Base-by-base conservation (phyloP, 1,284 basidiomycete species). In the Puccinia hordei region DNA sequence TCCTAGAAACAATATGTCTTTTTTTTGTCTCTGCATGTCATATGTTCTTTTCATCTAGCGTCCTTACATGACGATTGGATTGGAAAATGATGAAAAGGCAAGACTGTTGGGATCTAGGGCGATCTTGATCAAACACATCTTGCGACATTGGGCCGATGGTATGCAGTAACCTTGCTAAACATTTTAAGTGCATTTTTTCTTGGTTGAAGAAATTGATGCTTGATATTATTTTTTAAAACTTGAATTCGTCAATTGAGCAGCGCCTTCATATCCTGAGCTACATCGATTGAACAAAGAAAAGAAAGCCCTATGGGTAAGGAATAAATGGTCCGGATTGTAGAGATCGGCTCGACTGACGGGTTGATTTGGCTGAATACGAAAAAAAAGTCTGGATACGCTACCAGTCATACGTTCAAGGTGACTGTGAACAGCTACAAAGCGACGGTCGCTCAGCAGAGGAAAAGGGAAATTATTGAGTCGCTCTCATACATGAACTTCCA, bases 401-500 rank as follows among this genome's bases (percentile, higher is more conserved):
- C 46, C 1, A 53, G 49, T 19, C 44, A 90, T 0, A 91, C 92
- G 0, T 96, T 94, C 88, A 92, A 91, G 83, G 92, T 96, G 85
- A 86, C 89, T n/a, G 89, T 96, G 8, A 89, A 90, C 8, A 91
- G 90, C 0, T 91, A 91, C 84, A 92, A 93, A 83, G 91, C 92
- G 82, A 90, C 90, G 2, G 90, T 95, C 17, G 89, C 91, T 0
- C 89, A 90, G 81, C 84, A 30, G 30, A 22, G 46, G 55, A 69
- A 81, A 69, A 72, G 87, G 81, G 87, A 90, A 30, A 88, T 93
- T 55, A 91, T 97, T 81, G 90, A 95, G 83, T 89, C 88, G 82
- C 97, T 98, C 85, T 87, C 89, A 0, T 98, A 94, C 86, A 94
- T 98, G 91, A 90, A 87, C 30, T 91, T 96, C 81, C 85, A 89